Base-by-base conservation (phyloP, 2,329 filamentous ascomycete genomes). In the Verticillium albo-atrum region DNA sequence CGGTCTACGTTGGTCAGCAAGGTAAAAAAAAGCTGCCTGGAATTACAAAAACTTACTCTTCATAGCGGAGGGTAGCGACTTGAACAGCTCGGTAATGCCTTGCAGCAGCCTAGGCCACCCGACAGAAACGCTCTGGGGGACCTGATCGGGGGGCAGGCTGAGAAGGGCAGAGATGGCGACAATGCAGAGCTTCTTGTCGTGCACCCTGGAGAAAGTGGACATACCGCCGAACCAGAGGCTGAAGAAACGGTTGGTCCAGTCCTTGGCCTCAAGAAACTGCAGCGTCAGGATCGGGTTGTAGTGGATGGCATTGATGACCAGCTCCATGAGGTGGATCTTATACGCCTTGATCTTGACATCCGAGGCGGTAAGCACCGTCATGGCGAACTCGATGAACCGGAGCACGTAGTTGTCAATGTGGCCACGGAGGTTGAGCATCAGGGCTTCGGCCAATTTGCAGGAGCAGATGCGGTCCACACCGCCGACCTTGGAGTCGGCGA, bases 181-280 rank as follows among this genome's bases (percentile, higher is more conserved):
- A 68, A 99, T 97, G 63, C 92, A 97, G 27, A 99, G 82, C 81
- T 97, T 99, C 85, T 99, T 99, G 80, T 99, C 95, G 72, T 99
- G 95, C 2, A 99, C 95, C 50, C 95, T 86, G 57, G 87, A 90
- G 78, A 99, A 98, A 69, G 86, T 89, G 63, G 96, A 90, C 78
- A 99, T 99, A 77, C 89, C 96, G 50, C 91, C 91, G 75, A 99
- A 99, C 95, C 95, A 99, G 61, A 96, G 79, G 75, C 91, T 97
- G 81, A 99, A 99, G 79, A 99, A 99, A 72, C 96, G 96, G 77
- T 98, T 98, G 6, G 95, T 98, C 94, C 93, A 97, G 62, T 87
- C 89, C 69, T 96, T 94, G 57, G 82, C 78, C 77, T 99, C 95
- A n/a, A 99, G 83, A 37, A 97, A 87, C 63, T 92, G 89, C 25